Percentiles rank a stretch among this genome's conserved stretches.
Evolutionary conservation across 176 grass and related monocot species (phyloP).

Genomic region (Elaeis guineensis): DNA sequence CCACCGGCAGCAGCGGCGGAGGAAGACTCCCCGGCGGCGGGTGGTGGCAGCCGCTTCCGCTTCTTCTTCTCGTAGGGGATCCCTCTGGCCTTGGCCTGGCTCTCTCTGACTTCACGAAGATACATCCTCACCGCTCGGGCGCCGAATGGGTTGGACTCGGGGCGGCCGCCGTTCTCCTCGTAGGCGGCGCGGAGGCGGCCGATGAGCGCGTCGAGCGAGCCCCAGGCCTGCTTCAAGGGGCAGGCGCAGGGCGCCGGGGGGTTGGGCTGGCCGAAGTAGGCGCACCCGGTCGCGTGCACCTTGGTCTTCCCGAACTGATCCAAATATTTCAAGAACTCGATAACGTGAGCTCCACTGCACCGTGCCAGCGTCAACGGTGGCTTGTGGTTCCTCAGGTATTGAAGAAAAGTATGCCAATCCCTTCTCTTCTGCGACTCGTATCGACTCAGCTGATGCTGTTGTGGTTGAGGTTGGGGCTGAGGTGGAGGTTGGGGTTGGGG

Average conservation of each 20-base stretch:
- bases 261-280: constrained; percentile 62
- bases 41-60: constrained; percentile 30
- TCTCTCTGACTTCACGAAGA: constrained; percentile 73
- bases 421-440: constrained; percentile 94
- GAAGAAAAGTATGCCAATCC: constrained; percentile 95
- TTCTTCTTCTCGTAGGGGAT: constrained; percentile 92
- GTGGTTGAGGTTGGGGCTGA: no score
- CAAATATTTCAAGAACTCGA: constrained; percentile 82
- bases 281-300: constrained; percentile 66
- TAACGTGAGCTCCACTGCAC: constrained; percentile 71
- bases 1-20: background rate
- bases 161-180: constrained; percentile 73
- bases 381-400: constrained; percentile 83
- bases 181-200: constrained; percentile 85
- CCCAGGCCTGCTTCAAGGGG: constrained; percentile 76
- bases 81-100: constrained; percentile 69
- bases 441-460: constrained; percentile 29
- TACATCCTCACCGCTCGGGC: constrained; percentile 62
- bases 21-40: background rate
- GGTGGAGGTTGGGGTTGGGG: no score
- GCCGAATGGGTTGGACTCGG: constrained; percentile 77
- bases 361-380: constrained; percentile 63
- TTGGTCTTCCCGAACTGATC: constrained; percentile 97
- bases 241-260: constrained; percentile 54
- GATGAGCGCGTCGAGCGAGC: constrained; percentile 85